A percentile compares a stretch with the other conserved stretches of the same genome.
phyloP scores from a whole-genome alignment of 768 basidiomycete genomes.

The Sporobolomyces phaffii region DNA sequence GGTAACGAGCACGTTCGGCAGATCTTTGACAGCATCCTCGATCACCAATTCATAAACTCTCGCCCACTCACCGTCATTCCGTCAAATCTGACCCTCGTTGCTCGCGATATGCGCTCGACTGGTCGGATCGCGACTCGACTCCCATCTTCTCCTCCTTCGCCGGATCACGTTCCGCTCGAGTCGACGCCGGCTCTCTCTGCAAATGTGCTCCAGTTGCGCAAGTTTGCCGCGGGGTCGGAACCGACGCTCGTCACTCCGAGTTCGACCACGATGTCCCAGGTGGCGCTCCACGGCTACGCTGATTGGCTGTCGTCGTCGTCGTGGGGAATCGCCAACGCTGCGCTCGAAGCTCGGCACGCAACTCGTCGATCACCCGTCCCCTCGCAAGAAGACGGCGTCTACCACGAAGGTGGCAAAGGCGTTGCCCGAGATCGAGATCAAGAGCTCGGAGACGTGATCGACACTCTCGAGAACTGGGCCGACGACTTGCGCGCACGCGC shows the following conservation, averaged over 20 bases:
- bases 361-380: not conserved
- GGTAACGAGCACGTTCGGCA: not conserved
- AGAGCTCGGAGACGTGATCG: not conserved
- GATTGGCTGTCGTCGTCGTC: not conserved
- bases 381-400: not conserved
- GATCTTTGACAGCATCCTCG: slow-evolving; percentile 4
- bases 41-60: slow-evolving; percentile 13
- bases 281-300: slow-evolving; percentile 8
- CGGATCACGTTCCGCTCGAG: not conserved
- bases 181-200: not conserved
- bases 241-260: not conserved
- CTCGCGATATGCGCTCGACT: slow-evolving; percentile 1
- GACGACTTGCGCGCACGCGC: slow-evolving; percentile 12
- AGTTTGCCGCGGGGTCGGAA: not conserved
- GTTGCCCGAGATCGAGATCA: not conserved
- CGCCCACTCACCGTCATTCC: slow-evolving; percentile 15
- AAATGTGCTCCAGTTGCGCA: not conserved
- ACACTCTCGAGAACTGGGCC: not conserved
- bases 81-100: slow-evolving; percentile 5
- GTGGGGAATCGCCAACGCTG: slow-evolving; percentile 10
- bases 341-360: not conserved
- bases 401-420: not conserved
- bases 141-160: not conserved
- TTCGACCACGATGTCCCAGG: not conserved
- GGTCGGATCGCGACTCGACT: slow-evolving; percentile 14